Evolutionary conservation across 345 rosid genomes (phyloP), one percentile per base, ranked within the genome.

Genomic region (Syzygium aqueum): DNA sequence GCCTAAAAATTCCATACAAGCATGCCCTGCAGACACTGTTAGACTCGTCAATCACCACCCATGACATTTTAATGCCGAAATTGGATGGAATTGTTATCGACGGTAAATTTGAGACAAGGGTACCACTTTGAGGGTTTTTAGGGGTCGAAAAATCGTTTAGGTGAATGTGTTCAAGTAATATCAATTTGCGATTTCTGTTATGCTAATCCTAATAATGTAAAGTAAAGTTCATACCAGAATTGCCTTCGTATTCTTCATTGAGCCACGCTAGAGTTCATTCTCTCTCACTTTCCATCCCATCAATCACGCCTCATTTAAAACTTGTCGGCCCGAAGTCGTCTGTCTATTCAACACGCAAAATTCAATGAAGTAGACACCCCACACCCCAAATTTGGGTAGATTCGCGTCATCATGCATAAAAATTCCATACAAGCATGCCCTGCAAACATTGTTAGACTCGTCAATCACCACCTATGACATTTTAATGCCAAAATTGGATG

Each of bases 1-100:
- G 30, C 30, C 27, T 52, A 15, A 15, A 52, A 52, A 52, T 52
- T 15, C 19, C 53, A 15, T 16, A 52, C 4, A 12, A 52, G 6
- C 19, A 6, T 52, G 7, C 19, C 53, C 27, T 0, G 8, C 3
- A 25, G 12, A 59, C n/a, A 27, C 14, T 30, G 5, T 59, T 27
- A 27, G 30, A 11, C 30, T 59, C 0, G 2, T 27, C 13, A 59
- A 0, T 16, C 15, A 16, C 19, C 17, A 14, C 17, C 15, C 15
- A 14, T 3, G n/a, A 59, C 13, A 59, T 27, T 27, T 59, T 59
- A 59, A 27, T 27, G 3, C 16, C 7, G 14, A 59, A 28, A 59
- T 59, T 59, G 30, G 8, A 59, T 1, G 0, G 30, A 27, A 59
- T 59, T 27, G 13, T 11, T 40, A 40, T 40, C 43, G 43, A 40